Evolutionary conservation across 495 filamentous ascomycete genomes (phyloP).

Genomic region (Penicillium longicatenatum): DNA sequence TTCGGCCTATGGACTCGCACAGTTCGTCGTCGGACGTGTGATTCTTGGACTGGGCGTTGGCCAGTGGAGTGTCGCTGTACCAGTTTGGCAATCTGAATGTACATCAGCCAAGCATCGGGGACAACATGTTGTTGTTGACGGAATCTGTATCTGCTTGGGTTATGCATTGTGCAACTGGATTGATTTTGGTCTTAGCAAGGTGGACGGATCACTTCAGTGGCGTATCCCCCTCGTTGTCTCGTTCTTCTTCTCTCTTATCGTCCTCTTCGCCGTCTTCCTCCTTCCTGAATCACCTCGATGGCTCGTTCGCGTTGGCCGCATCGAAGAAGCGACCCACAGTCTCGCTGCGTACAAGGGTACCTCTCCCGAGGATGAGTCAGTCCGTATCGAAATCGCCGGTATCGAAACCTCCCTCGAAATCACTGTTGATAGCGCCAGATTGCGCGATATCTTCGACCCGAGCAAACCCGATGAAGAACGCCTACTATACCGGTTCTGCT

Average conservation of each 20-base stretch:
- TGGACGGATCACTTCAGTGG: conserved; percentile 47
- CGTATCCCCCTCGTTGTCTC: conserved; percentile 49
- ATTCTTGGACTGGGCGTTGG: conserved; percentile 62
- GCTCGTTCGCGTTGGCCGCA: conserved; percentile 38
- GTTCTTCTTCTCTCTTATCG: conserved; percentile 48
- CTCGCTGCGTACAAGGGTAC: conserved; percentile 37
- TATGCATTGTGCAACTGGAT: conserved; percentile 67
- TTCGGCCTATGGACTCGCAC: conserved; percentile 39
- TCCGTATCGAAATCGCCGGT: conserved; percentile 38
- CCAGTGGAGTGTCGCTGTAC: conserved; percentile 58
- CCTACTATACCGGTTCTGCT: conserved; percentile 35
- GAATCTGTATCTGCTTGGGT: conserved; percentile 58
- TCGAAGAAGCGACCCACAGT: conserved; percentile 31
- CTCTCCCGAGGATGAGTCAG: conserved; percentile 25
- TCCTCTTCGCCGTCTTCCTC: conserved; percentile 44
- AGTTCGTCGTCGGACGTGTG: conserved; percentile 46
- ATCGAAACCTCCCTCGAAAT: conserved; percentile 43
- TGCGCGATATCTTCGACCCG: conserved; percentile 24
- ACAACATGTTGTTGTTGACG: conserved; percentile 48
- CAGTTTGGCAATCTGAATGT: conserved; percentile 52
- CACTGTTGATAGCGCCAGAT: conserved; percentile 21
- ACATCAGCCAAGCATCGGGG: conserved; percentile 41
- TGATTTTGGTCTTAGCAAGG: conserved; percentile 54
- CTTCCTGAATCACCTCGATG: conserved; percentile 57
- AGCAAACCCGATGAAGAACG: conserved; percentile 29